A percentile compares a stretch with the other conserved stretches of the same genome.
Conservation (phyloP, 176 grass and related monocot genomes). For the Zizania latifolia region DNA sequence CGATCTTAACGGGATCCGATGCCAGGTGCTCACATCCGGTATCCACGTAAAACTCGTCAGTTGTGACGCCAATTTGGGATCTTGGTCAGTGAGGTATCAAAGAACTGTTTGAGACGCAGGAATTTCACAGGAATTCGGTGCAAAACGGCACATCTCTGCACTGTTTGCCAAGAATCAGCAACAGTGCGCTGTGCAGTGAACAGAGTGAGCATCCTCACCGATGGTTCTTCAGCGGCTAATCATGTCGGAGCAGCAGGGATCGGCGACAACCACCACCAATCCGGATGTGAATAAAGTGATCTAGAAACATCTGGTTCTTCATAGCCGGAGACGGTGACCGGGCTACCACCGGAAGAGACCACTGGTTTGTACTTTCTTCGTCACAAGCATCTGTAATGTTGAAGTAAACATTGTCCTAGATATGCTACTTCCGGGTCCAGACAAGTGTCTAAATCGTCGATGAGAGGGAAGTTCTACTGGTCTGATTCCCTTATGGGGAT, state of each 20-base stretch:
- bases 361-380: neutral
- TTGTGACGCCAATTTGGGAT: no score
- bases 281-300: neutral
- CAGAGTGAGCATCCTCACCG: neutral
- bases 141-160: no score
- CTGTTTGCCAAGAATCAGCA: neutral
- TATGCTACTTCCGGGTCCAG: neutral
- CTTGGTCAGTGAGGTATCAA: no score
- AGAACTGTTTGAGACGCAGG: no score
- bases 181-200: neutral
- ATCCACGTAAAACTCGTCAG: no score
- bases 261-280: no score
- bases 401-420: neutral
- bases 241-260: neutral
- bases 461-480: neutral
- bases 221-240: neutral
- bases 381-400: neutral
- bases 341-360: neutral
- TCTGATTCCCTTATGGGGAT: neutral
- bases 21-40: no score
- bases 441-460: neutral
- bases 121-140: no score
- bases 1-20: no score
- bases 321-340: neutral
- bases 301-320: neutral